Percentiles rank a stretch among this genome's conserved stretches.
These are phyloP conservation scores for Mycena polygramma DNA, from an alignment of 768 basidiomycete genomes.

Conservation along the genomic window DNA sequence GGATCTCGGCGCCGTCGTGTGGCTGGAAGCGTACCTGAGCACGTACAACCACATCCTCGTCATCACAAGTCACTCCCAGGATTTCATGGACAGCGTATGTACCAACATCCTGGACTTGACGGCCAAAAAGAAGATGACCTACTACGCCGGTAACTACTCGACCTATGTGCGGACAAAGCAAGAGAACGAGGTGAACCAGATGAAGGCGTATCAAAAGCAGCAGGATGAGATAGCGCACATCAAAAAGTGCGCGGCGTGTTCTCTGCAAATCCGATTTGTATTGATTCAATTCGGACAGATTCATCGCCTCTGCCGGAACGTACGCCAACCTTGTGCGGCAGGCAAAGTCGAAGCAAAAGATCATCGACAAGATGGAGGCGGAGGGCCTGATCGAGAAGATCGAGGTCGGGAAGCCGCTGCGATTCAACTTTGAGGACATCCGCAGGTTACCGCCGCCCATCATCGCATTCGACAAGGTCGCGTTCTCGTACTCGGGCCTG, in stretches of 20 bases:
- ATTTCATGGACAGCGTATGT: constrained; percentile 98
- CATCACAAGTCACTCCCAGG: constrained; percentile 98
- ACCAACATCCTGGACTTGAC: constrained; percentile 99
- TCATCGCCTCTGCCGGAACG: constrained; percentile 99
- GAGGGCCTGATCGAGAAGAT: constrained; percentile 96
- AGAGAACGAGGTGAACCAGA: constrained; percentile 99
- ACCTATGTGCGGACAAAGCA: constrained; percentile 96
- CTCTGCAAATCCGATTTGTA: constrained; percentile 1
- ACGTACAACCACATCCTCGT: constrained; percentile 99
- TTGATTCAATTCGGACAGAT: constrained; percentile 58
- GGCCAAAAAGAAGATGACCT: constrained; percentile 90
- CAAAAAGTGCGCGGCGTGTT: constrained; percentile 79
- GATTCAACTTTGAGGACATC: constrained; percentile 98
- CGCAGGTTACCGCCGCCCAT: constrained; percentile 95
- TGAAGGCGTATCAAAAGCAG: constrained; percentile 99
- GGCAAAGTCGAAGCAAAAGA: constrained; percentile 99
- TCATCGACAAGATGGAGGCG: constrained; percentile 99
- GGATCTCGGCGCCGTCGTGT: constrained; percentile 97
- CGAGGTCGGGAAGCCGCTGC: constrained; percentile 77
- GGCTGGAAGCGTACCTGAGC: constrained; percentile 97
- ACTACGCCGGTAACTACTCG: constrained; percentile 96
- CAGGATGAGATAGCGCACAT: constrained; percentile 99
- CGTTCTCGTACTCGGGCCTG: constrained; percentile 95
- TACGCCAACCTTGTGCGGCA: constrained; percentile 99
- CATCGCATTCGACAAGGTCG: constrained; percentile 95